A percentile compares a stretch with the other conserved stretches of the same genome.
Conservation (phyloP, 2,329 filamentous ascomycete genomes). For the Trichoderma asperellum region DNA sequence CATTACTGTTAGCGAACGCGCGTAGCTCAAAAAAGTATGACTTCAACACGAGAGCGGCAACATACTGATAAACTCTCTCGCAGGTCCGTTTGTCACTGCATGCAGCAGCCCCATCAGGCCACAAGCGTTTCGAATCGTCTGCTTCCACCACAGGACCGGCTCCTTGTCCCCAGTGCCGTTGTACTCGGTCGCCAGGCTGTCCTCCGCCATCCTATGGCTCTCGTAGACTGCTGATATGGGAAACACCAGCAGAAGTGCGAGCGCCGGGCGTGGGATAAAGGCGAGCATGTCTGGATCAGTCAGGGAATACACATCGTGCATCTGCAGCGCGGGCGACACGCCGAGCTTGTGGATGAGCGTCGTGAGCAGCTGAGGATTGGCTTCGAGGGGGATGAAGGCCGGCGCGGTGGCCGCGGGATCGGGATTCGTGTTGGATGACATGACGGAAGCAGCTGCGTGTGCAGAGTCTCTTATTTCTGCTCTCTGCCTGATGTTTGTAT, state of each 20-base stretch:
- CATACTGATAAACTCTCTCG: constrained; percentile 62
- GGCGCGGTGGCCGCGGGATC: constrained; percentile 45
- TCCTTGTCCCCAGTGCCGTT: constrained; percentile 67
- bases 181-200: constrained; percentile 67
- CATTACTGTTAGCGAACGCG: background rate
- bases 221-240: constrained; percentile 82
- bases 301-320: constrained; percentile 92
- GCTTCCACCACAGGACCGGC: constrained; percentile 89
- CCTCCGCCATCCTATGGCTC: constrained; percentile 73
- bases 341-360: constrained; percentile 81
- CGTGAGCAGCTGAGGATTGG: constrained; percentile 89
- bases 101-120: constrained; percentile 89
- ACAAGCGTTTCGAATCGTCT: constrained; percentile 93
- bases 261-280: constrained; percentile 85
- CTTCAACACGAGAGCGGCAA: constrained; percentile 26
- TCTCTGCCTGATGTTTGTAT: background rate
- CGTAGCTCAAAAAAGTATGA: background rate
- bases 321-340: constrained; percentile 72
- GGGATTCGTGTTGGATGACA: constrained; percentile 45
- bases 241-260: constrained; percentile 90
- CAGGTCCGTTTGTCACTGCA: constrained; percentile 76
- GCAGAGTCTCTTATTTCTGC: background rate
- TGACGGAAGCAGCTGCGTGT: constrained; percentile 27
- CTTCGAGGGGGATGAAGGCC: constrained; percentile 65
- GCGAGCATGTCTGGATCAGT: constrained; percentile 81